These are phyloP conservation scores for Globisporangium echinulatum DNA, from an alignment of 352 stramenopile species.

Conservation along the genomic window DNA sequence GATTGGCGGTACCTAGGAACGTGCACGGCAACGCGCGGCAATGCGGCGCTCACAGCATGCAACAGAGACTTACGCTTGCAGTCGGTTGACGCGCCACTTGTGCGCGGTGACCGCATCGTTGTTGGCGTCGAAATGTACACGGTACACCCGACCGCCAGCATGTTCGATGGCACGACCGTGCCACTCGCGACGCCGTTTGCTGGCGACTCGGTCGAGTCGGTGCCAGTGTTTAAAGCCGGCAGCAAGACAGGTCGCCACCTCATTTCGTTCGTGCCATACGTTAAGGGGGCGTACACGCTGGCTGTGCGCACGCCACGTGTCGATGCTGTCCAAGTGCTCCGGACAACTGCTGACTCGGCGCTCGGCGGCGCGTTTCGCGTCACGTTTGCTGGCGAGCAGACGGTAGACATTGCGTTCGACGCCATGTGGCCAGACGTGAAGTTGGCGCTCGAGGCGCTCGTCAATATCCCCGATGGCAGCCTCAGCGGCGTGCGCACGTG, in stretches of 20 bases:
- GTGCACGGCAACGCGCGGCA: slow-evolving; percentile 29
- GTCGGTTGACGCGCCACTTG: slow-evolving; percentile 31
- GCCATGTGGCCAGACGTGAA: slow-evolving; percentile 30
- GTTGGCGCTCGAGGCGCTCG: slow-evolving; percentile 57
- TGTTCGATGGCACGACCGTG: slow-evolving; percentile 51
- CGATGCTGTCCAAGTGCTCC: slow-evolving; percentile 70
- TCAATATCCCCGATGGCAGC: slow-evolving; percentile 33
- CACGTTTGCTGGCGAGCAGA: slow-evolving; percentile 37
- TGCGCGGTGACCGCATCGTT: slow-evolving; percentile 74
- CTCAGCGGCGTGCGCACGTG: slow-evolving; percentile 30
- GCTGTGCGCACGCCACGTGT: slow-evolving; percentile 74
- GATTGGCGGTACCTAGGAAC: slow-evolving; percentile 73
- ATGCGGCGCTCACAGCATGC: slow-evolving; percentile 29
- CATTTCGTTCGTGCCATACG: slow-evolving; percentile 84
- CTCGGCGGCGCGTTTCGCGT: slow-evolving; percentile 69
- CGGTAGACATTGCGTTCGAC: slow-evolving; percentile 49
- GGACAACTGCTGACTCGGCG: slow-evolving; percentile 31
- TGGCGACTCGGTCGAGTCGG: slow-evolving; percentile 40
- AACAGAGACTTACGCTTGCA: slow-evolving; percentile 30
- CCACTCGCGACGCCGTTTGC: slow-evolving; percentile 67
- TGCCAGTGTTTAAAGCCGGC: slow-evolving; percentile 64
- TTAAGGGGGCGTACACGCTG: slow-evolving; percentile 88
- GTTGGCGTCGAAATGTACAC: slow-evolving; percentile 71
- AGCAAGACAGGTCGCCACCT: slow-evolving; percentile 66
- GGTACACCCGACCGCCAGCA: slow-evolving; percentile 45